Conservation (phyloP, 345 rosid species). For the Eucalyptus sideroxylon region DNA sequence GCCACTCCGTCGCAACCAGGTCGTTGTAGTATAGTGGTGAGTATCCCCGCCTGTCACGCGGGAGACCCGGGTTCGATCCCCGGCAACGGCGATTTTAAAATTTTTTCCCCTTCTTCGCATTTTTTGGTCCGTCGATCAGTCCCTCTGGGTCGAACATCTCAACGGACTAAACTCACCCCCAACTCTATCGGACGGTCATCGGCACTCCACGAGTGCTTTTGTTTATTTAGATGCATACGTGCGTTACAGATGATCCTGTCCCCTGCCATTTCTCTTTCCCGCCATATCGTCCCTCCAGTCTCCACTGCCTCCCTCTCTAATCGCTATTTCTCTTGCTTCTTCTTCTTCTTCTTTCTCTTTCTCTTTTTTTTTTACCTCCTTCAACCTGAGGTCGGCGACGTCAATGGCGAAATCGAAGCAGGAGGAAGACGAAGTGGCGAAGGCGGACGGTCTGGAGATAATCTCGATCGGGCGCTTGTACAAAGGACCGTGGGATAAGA, state of each 20-base stretch:
- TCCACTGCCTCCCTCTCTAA: background rate
- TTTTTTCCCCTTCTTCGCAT: background rate
- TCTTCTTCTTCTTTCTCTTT: background rate
- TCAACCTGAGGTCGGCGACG: background rate
- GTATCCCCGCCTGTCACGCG: constrained; percentile 94
- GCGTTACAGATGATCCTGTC: background rate
- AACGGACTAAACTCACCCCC: background rate
- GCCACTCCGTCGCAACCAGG: background rate
- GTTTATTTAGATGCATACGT: background rate
- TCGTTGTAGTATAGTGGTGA: constrained; percentile 92
- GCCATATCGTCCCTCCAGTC: background rate
- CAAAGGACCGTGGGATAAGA: constrained; percentile 75
- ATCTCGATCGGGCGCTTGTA: constrained; percentile 62
- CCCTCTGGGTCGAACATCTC: background rate
- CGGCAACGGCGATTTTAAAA: constrained; percentile 53
- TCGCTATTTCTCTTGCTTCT: background rate
- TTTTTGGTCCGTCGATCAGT: background rate
- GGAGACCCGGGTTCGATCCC: constrained; percentile 97
- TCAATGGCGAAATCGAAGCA: constrained; percentile 30
- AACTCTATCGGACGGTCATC: background rate
- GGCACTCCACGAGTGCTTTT: background rate
- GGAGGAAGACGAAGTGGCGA: constrained; percentile 7
- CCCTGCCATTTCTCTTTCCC: background rate
- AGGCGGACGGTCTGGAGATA: constrained; percentile 58
- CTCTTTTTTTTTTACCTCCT: background rate